A percentile compares a stretch with the other conserved stretches of the same genome.
Conservation (phyloP, 2,329 filamentous ascomycete genomes). For the Sporothrix variecibatus region DNA sequence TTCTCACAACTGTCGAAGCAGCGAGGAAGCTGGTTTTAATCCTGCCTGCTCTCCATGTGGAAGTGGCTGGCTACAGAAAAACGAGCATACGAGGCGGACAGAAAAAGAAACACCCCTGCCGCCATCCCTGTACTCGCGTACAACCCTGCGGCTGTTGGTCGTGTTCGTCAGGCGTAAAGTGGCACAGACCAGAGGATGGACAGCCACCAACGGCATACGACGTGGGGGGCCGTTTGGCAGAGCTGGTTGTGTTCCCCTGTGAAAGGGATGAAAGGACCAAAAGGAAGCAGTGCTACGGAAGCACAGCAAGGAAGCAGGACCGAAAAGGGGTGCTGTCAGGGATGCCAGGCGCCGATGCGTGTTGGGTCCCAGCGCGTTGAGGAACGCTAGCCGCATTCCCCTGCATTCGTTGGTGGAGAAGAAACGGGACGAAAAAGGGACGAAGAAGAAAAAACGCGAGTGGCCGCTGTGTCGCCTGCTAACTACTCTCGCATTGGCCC, state of each 20-base stretch:
- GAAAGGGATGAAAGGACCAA: background rate
- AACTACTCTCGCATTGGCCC: background rate
- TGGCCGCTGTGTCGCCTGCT: background rate
- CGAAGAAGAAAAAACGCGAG: background rate
- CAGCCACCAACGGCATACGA: background rate
- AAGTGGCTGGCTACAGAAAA: background rate
- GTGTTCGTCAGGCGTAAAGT: background rate
- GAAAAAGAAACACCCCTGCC: background rate
- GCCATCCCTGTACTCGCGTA: background rate
- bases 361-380: conserved; percentile 3
- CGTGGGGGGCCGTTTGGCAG: background rate
- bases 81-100: background rate
- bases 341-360: background rate
- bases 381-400: background rate
- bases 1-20: background rate
- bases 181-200: background rate
- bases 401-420: conserved; percentile 3
- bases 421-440: background rate
- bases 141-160: background rate
- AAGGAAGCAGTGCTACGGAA: background rate
- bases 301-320: background rate
- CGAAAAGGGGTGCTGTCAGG: conserved; percentile 2
- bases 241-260: background rate
- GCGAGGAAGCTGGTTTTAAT: background rate
- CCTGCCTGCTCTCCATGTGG: background rate